Base-by-base conservation (phyloP, 805 yeast species). In the Millerago galiae region DNA sequence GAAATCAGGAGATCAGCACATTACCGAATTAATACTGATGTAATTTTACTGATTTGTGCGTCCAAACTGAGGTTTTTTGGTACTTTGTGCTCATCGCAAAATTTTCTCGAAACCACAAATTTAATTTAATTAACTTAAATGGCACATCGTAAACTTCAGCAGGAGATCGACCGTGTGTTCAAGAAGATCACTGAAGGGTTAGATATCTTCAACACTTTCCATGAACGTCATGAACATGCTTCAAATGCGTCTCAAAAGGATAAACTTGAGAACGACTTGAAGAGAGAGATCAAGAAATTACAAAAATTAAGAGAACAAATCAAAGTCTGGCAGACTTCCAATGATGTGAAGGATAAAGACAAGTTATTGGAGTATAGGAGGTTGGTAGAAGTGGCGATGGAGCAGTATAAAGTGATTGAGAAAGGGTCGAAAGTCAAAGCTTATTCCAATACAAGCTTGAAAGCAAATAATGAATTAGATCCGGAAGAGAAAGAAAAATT, bases 221-320 rank as follows among this genome's bases (percentile, higher is more conserved):
- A 91, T 57, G 95, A 87, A 35, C 90, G 93, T 64, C 79, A 90
- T 40, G 83, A 81, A 62, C 73, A 74, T 41, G 78, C 95, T 28
- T 86, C 87, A 45, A 84, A 84, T 57, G 80, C 79, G 46, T 79
- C 95, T 2, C 95, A 88, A 60, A 83, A 89, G 64, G 98, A 91
- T 58, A 91, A 90, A 63, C 71, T 93, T 46, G 98, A 93, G 61
- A 73, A 79, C 42, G 98, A 91, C 60, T 72, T 91, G 60, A 90
- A 93, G 66, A 83, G 91, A 54, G 98, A 93, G 61, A 90, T 93
- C 61, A 91, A 93, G 64, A 91, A 89, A 63, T 72, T 91, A 42
- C 99, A 91, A 60, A 79, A 95, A 58, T 77, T 83, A 50, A 76
- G 98, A 58, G 98, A 91, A 62, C 98, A 89, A 68, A 86, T 91